Base-by-base conservation (phyloP, 805 yeast genomes). In the Saturnispora quitensis region DNA sequence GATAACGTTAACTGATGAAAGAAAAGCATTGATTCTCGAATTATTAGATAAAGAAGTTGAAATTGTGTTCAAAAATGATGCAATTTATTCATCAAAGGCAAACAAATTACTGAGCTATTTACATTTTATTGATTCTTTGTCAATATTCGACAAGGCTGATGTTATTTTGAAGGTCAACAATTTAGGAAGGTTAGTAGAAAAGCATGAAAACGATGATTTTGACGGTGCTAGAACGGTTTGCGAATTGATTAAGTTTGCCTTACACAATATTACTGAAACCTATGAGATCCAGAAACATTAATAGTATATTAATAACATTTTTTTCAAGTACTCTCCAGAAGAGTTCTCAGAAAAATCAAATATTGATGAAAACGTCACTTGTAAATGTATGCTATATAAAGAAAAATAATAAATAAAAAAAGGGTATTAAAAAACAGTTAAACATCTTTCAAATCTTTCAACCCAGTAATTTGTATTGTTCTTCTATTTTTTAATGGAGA, bases 91-190 rank as follows among this genome's bases (percentile, higher is more conserved):
- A 15, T 61, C 66, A 4, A 60, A 64, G 17, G 64, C 79, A 40
- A 70, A 76, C 40, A 67, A 75, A 3, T 62, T 85, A 8, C 66
- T 81, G 40, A 76, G 82, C 4, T 80, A 75, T 63, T 64, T 84
- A 56, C 84, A 84, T 59, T 71, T 86, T 45, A 28, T 62, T 8
- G 47, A 57, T 36, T 50, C 70, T 75, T 53, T 59, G n/a, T 40
- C 48, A n/a, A 52, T 48, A 1, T 52, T 43, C 31, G 33, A 50
- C 17, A n/a, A 33, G 6, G 2, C 27, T 15, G 7, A 28, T 17
- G 17, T 43, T n/a, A 45, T 38, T 13, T 7, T 43, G 24, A 22
- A 48, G 31, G 22, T 17, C 22, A 17, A 34, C 4, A 46, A 35
- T n/a, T 33, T 54, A 20, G 34, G 35, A n/a, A 28, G 4, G 3